A percentile compares a stretch with the other conserved stretches of the same genome.
These are phyloP conservation scores for Myxozyma vanderwaltii DNA, from an alignment of 805 yeast genomes.

Conservation along the genomic window DNA sequence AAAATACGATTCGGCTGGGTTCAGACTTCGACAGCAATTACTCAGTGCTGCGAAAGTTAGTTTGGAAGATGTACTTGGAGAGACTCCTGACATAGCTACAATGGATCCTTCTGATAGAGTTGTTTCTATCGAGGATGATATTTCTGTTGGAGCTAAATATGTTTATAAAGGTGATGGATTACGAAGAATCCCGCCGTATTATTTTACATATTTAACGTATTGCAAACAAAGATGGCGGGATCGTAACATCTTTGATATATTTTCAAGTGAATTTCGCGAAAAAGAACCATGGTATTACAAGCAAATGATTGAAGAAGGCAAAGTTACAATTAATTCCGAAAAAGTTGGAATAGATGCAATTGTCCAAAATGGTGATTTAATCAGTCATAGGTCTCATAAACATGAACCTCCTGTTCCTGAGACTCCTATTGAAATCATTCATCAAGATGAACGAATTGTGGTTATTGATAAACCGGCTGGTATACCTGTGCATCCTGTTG, in stretches of 20 bases:
- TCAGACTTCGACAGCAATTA: constrained; percentile 28
- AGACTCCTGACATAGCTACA: constrained; percentile 14
- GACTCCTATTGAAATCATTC: constrained; percentile 61
- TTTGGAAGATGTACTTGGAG: constrained; percentile 21
- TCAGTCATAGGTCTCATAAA: constrained; percentile 76
- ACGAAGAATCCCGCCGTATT: constrained; percentile 80
- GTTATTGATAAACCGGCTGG: constrained; percentile 95
- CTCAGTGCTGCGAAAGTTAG: constrained; percentile 11
- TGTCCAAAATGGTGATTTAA: constrained; percentile 78
- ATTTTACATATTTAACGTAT: constrained; percentile 84
- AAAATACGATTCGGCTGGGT: constrained; percentile 24
- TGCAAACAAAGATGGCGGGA: constrained; percentile 93
- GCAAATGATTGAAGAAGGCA: constrained; percentile 67
- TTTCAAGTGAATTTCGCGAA: constrained; percentile 82
- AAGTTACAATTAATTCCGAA: constrained; percentile 70
- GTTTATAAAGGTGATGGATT: constrained; percentile 43
- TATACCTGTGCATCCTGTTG: constrained; percentile 91
- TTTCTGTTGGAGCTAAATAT: constrained; percentile 43
- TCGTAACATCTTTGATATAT: constrained; percentile 75
- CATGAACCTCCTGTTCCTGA: constrained; percentile 86
- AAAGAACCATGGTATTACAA: constrained; percentile 65
- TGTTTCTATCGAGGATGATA: constrained; percentile 39
- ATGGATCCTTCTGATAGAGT: constrained; percentile 15
- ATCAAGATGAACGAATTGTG: constrained; percentile 71
- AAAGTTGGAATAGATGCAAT: constrained; percentile 65